phyloP scores from a whole-genome alignment of 139 green algal species.

The Chlorella sp. region DNA sequence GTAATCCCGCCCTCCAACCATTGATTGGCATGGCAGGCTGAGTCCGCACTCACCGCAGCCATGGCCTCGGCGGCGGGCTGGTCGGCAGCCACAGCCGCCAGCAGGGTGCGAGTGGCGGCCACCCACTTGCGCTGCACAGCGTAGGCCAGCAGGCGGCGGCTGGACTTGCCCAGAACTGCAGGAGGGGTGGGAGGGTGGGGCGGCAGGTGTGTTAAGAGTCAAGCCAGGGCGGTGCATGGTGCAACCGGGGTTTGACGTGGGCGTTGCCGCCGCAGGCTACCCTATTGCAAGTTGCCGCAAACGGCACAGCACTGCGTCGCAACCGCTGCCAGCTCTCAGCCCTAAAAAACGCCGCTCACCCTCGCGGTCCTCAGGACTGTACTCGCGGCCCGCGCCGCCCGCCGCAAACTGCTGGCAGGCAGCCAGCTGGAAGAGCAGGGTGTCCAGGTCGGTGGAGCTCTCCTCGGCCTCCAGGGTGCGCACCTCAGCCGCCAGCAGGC shows the following conservation, averaged over 20 bases:
- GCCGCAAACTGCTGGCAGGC: background rate
- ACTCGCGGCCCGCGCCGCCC: background rate
- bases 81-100: slow-evolving; percentile 28
- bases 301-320: too few relatives aligned
- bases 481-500: slow-evolving; percentile 30
- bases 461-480: background rate
- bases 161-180: slow-evolving; percentile 24
- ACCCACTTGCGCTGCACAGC: slow-evolving; percentile 46
- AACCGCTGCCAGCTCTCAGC: too few relatives aligned
- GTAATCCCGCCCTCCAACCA: too few relatives aligned
- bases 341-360: too few relatives aligned
- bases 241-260: too few relatives aligned
- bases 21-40: too few relatives aligned
- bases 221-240: background rate
- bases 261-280: too few relatives aligned
- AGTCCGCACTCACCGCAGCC: background rate
- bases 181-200: background rate
- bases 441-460: slow-evolving; percentile 14
- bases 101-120: slow-evolving; percentile 30
- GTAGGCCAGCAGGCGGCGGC: slow-evolving; percentile 39
- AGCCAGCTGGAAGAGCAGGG: slow-evolving; percentile 39
- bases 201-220: background rate
- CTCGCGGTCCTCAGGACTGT: background rate
- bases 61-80: slow-evolving; percentile 3
- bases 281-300: background rate